These are phyloP conservation scores for Metschnikowia orientalis DNA, from an alignment of 805 yeast species.

Conservation along the genomic window DNA sequence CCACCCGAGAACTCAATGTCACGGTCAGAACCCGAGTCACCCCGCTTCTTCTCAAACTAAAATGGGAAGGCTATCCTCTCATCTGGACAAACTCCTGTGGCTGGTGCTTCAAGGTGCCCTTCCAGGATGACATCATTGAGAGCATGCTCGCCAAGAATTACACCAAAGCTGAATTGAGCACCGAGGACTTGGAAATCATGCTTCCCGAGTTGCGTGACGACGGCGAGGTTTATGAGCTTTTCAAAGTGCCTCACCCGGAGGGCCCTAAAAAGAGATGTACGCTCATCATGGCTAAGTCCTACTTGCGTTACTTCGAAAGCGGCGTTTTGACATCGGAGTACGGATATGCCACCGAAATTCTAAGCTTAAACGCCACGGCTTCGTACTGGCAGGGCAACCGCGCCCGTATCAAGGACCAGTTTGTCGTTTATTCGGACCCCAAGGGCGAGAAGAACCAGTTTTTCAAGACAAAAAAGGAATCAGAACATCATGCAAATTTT, in stretches of 20 bases:
- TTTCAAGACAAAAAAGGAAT: constrained; percentile 23
- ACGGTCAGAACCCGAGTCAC: constrained; percentile 72
- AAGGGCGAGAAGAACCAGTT: constrained; percentile 21
- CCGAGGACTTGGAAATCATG: constrained; percentile 26
- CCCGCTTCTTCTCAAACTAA: constrained; percentile 67
- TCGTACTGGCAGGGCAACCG: constrained; percentile 93
- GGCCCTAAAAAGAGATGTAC: constrained; percentile 75
- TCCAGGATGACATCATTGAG: constrained; percentile 25
- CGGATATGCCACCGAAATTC: constrained; percentile 69
- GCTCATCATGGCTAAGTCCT: constrained; percentile 72
- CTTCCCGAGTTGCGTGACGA: constrained; percentile 22
- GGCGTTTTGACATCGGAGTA: constrained; percentile 69
- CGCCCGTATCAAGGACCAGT: constrained; percentile 77
- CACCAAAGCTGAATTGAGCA: constrained; percentile 24
- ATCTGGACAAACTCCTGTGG: constrained; percentile 77
- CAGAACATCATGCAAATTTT: constrained; percentile 27
- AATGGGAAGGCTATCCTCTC: constrained; percentile 84
- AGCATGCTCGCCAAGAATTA: constrained; percentile 39
- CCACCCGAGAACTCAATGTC: constrained; percentile 45
- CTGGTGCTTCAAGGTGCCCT: constrained; percentile 78
- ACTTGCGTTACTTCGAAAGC: constrained; percentile 64
- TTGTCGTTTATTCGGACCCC: constrained; percentile 58
- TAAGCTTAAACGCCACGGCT: constrained; percentile 71
- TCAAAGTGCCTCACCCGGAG: constrained; percentile 84
- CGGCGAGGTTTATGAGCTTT: constrained; percentile 33